Evolutionary conservation across 2,329 filamentous ascomycete genomes (phyloP), one percentile per base, ranked within the genome.

Genomic region (Grosmannia huntii): DNA sequence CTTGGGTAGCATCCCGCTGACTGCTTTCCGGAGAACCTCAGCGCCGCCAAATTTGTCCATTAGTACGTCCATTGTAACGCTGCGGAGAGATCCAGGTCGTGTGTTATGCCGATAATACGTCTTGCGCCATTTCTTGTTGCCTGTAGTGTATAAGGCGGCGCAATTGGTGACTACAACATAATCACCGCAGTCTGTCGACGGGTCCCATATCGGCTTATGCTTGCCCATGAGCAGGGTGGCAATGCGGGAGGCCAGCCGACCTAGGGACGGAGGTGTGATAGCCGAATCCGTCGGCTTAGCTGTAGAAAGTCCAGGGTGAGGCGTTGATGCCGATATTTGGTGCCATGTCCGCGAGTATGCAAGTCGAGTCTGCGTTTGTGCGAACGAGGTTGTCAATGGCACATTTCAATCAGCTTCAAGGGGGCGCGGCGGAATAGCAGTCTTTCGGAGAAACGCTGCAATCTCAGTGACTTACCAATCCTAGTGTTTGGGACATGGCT

Each of bases 261-360:
- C 92, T 48, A 96, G 86, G n/a, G 90, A 85, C 16, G 90, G 90
- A 21, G 83, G 79, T 23, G 84, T 84, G 27, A 83, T 71, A 65
- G 77, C 73, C 36, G 68, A 70, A 3, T 70, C 64, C 66, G 79
- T 70, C 71, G 78, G 61, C 73, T 84, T 65, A 75, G 83, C 66
- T 1, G 75, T 75, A 60, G 68, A 71, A 66, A 86, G 81, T 19
- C 73, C 77, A n/a, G 77, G 72, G 67, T 86, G 83, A 71, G 73
- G 85, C 64, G 77, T 78, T 68, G 75, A 89, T 73, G 78, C 94
- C 71, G 79, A 97, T 72, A 84, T 70, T 63, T 88, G 84, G 75
- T 99, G 94, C 94, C 95, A 99, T 76, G 87, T 84, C 67, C 95
- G 86, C 52, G 91, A 91, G 80, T 97, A 99, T 75, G 94, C 92